Evolutionary conservation across 768 basidiomycete genomes (phyloP).

Genomic region (Termitomyces heimii): DNA sequence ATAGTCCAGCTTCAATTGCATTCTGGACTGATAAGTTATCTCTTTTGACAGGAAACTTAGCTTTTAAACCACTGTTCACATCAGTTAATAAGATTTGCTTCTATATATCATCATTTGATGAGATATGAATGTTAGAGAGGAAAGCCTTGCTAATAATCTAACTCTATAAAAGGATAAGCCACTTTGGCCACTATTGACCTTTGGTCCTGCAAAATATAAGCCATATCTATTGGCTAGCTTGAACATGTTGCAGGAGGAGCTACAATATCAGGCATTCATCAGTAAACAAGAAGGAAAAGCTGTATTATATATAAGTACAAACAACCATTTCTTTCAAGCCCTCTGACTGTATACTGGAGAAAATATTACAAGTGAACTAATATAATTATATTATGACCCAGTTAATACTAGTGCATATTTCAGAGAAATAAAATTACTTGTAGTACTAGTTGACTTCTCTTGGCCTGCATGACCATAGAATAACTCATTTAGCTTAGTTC

Average conservation of each 20-base stretch:
- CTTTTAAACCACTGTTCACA: conserved; percentile 25
- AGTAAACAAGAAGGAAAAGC: conserved; percentile 49
- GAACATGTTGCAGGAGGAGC: conserved; percentile 77
- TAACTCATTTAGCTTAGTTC: too few species aligned
- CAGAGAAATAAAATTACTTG: too few species aligned
- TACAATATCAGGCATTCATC: conserved; percentile 57
- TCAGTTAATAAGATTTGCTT: not conserved
- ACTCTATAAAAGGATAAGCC: conserved; percentile 60
- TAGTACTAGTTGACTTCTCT: too few species aligned
- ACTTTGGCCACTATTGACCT: conserved; percentile 73
- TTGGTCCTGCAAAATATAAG: conserved; percentile 72
- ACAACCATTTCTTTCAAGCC: not conserved
- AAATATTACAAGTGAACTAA: too few species aligned
- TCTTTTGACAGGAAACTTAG: conserved; percentile 9
- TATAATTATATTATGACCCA: too few species aligned
- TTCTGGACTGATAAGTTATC: not conserved
- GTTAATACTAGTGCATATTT: too few species aligned
- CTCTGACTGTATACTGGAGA: too few species aligned
- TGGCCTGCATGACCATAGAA: too few species aligned
- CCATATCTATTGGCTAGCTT: conserved; percentile 55
- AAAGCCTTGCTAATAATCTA: conserved; percentile 59
- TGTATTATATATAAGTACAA: conserved; percentile 65
- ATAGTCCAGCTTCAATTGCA: conserved; percentile 1
- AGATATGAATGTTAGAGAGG: conserved; percentile 43
- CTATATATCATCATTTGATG: not conserved